Evolutionary conservation across 1,139 yeast species (phyloP).

Genomic region (Saccharomyces hybrid): DNA sequence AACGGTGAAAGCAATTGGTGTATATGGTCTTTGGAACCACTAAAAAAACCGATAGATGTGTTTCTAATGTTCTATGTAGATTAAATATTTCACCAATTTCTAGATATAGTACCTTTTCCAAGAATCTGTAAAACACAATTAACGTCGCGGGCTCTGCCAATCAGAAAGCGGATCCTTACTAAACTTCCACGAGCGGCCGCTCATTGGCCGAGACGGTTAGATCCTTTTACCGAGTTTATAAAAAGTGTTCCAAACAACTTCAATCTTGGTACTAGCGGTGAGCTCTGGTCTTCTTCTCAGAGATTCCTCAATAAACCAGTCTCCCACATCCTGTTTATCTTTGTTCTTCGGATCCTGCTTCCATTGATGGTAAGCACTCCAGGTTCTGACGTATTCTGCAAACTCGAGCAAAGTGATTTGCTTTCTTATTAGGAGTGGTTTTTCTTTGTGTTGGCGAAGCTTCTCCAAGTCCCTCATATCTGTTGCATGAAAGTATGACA

Average conservation of each 20-base stretch:
- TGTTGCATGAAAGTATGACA: conserved; percentile 37
- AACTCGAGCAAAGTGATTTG: conserved; percentile 39
- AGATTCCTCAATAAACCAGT: conserved; percentile 20
- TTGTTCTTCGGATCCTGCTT: conserved; percentile 29
- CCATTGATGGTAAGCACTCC: conserved; percentile 70
- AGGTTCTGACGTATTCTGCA: conserved; percentile 48
- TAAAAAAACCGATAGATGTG: neutral
- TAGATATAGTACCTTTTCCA: neutral
- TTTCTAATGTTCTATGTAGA: neutral
- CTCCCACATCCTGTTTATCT: conserved; percentile 17
- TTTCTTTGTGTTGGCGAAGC: conserved; percentile 12
- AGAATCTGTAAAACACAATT: neutral
- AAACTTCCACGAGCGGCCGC: neutral
- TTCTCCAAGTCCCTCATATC: conserved; percentile 13
- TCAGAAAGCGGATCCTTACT: neutral
- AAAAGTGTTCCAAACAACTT: conserved; percentile 35
- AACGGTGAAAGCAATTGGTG: neutral
- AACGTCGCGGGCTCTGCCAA: neutral
- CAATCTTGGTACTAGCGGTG: conserved; percentile 23
- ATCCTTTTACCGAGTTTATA: conserved; percentile 29
- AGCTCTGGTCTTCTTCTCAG: conserved; percentile 28
- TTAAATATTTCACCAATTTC: neutral
- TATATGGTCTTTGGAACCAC: neutral
- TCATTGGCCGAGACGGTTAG: neutral
- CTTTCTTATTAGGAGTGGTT: conserved; percentile 37